Evolutionary conservation across 495 filamentous ascomycete species (phyloP).

Genomic region (Endocarpon pusillum): DNA sequence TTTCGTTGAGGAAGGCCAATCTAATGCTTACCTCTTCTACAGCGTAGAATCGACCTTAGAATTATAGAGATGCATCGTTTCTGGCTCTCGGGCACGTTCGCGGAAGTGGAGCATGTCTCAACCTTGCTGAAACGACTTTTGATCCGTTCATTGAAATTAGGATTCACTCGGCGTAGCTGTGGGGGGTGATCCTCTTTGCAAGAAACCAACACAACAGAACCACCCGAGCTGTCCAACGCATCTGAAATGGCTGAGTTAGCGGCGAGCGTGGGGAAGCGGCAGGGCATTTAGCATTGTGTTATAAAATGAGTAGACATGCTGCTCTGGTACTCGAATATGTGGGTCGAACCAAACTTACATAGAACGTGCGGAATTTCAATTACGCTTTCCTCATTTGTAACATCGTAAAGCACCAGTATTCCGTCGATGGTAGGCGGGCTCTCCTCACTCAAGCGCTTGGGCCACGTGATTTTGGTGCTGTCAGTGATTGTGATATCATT

Average conservation of each 20-base stretch:
- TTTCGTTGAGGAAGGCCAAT: too few relatives aligned
- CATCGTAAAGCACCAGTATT: constrained; percentile 71
- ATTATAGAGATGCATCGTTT: constrained; percentile 66
- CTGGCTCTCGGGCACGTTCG: constrained; percentile 51
- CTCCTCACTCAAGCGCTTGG: constrained; percentile 46
- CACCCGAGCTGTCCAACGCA: constrained; percentile 42
- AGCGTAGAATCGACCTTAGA: constrained; percentile 51
- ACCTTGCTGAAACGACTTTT: constrained; percentile 39
- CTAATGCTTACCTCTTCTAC: too few relatives aligned
- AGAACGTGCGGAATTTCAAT: constrained; percentile 48
- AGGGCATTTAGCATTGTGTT: too few relatives aligned
- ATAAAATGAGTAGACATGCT: too few relatives aligned
- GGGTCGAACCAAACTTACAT: too few relatives aligned
- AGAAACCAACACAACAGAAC: constrained; percentile 63
- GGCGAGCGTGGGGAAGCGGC: too few relatives aligned
- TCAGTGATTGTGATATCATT: constrained; percentile 25
- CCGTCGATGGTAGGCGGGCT: constrained; percentile 63
- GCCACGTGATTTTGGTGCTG: constrained; percentile 55
- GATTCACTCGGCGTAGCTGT: constrained; percentile 39
- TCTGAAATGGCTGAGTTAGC: too few relatives aligned
- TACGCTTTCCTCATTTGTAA: constrained; percentile 55
- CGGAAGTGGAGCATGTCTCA: constrained; percentile 55
- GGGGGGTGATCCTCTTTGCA: constrained; percentile 68
- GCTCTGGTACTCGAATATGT: too few relatives aligned
- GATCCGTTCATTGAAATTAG: constrained; percentile 38